These are phyloP conservation scores for Sporothrix brunneoviolacea DNA, from an alignment of 2,329 filamentous ascomycete genomes.

Conservation along the genomic window DNA sequence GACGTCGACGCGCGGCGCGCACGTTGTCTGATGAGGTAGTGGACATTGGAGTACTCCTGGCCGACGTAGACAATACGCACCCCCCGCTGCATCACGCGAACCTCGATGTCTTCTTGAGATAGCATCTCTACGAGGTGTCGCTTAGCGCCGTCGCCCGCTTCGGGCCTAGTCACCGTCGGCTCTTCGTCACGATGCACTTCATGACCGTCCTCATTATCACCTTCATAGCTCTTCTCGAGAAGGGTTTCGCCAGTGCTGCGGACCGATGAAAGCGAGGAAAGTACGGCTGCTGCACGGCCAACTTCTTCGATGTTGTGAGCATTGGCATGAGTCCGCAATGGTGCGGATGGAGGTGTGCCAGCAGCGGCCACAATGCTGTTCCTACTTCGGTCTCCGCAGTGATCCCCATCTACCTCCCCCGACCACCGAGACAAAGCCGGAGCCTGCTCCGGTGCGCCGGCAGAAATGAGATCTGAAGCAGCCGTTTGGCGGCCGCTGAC, in stretches of 20 bases:
- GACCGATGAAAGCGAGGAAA: slow-evolving; percentile 10
- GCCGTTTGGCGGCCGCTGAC: neutral
- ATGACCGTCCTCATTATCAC: neutral
- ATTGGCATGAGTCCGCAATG: neutral
- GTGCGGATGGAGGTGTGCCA: neutral
- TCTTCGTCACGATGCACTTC: no score
- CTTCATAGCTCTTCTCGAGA: neutral
- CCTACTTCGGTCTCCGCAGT: no score
- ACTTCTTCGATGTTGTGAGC: slow-evolving; percentile 9
- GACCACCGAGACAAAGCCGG: no score
- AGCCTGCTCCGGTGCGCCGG: no score
- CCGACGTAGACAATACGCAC: slow-evolving; percentile 44
- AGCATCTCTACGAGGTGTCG: slow-evolving; percentile 16
- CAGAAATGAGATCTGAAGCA: no score
- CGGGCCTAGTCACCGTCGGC: no score
- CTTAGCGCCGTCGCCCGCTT: slow-evolving; percentile 4
- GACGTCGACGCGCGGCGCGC: slow-evolving; percentile 20
- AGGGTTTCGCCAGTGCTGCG: neutral
- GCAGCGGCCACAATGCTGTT: neutral
- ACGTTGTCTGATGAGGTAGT: slow-evolving; percentile 47
- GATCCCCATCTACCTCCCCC: no score
- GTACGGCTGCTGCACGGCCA: slow-evolving; percentile 10
- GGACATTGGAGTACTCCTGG: slow-evolving; percentile 49
- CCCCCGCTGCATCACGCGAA: slow-evolving; percentile 15
- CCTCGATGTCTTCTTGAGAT: slow-evolving; percentile 14